phyloP scores from a whole-genome alignment of 2,329 filamentous ascomycete genomes.

The Xylaria sp. region DNA sequence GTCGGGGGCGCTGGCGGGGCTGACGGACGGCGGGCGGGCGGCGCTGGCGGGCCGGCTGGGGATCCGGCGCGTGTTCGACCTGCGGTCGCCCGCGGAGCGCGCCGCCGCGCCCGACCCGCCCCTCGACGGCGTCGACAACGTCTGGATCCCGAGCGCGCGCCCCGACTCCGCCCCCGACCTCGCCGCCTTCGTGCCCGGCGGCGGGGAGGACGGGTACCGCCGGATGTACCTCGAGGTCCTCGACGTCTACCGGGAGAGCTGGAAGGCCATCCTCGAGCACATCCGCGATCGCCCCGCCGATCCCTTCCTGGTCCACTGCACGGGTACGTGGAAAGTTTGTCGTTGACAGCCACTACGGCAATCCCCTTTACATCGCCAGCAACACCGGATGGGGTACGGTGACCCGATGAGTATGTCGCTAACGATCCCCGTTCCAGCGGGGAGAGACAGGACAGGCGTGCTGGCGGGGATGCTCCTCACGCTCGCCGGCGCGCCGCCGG shows the following conservation, averaged over 20 bases:
- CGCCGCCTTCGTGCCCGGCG: conserved; percentile 47
- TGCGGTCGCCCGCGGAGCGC: conserved; percentile 51
- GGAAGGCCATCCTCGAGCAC: conserved; percentile 50
- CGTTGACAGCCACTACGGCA: too few species aligned
- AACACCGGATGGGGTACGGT: too few species aligned
- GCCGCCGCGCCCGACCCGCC: conserved; percentile 46
- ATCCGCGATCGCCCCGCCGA: conserved; percentile 49
- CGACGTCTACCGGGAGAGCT: conserved; percentile 44
- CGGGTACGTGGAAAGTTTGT: conserved; percentile 42
- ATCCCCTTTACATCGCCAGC: neutral
- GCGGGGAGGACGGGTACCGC: conserved; percentile 48
- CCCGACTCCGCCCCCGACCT: conserved; percentile 44
- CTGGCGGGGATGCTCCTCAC: conserved; percentile 52
- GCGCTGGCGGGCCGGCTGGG: conserved; percentile 42
- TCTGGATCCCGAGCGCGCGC: conserved; percentile 44
- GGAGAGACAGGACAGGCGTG: conserved; percentile 58
- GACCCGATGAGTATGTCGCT: neutral
- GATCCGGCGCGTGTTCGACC: conserved; percentile 53
- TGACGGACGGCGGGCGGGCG: conserved; percentile 41
- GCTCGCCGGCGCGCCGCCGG: conserved; percentile 50
- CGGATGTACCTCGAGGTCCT: conserved; percentile 53
- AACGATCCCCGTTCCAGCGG: conserved; percentile 41
- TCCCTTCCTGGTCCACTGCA: conserved; percentile 57
- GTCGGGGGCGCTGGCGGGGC: conserved; percentile 46
- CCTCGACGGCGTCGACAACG: conserved; percentile 48